Percentiles rank a stretch among this genome's conserved stretches.
These are phyloP conservation scores for Penicillium herquei DNA, from an alignment of 495 filamentous ascomycete species.

Conservation along the genomic window DNA sequence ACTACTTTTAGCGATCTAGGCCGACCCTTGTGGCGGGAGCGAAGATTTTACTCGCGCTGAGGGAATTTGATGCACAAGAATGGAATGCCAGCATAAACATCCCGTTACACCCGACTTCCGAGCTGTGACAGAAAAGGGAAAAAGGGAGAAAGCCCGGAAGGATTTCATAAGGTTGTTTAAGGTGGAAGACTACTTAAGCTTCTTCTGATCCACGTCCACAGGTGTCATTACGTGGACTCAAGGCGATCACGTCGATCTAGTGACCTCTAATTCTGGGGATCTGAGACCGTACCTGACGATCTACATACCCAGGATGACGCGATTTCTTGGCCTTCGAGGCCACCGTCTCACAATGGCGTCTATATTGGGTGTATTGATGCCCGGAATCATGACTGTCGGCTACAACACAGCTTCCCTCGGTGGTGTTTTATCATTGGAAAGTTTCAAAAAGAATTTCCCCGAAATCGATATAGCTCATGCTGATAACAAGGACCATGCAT, in stretches of 20 bases:
- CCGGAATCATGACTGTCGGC: constrained; percentile 21
- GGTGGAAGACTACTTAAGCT: not conserved
- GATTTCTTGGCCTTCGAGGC: constrained; percentile 28
- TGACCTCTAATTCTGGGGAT: constrained; percentile 7
- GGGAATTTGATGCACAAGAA: constrained; percentile 9
- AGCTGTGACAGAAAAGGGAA: not conserved
- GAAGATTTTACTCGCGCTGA: not conserved
- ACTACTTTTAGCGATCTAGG: not conserved
- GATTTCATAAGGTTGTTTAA: not conserved
- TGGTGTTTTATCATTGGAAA: constrained; percentile 18
- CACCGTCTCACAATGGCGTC: constrained; percentile 24
- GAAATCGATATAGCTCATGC: constrained; percentile 19
- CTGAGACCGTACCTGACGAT: not conserved
- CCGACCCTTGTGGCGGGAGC: constrained; percentile 3
- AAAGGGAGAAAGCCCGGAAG: not conserved
- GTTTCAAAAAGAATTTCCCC: constrained; percentile 22
- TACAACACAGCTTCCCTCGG: constrained; percentile 25
- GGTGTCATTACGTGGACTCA: constrained; percentile 4
- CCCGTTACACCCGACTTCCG: constrained; percentile 1
- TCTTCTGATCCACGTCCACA: constrained; percentile 5
- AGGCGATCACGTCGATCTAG: constrained; percentile 18
- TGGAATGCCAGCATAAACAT: constrained; percentile 4
- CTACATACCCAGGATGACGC: constrained; percentile 12
- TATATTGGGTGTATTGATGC: constrained; percentile 28
- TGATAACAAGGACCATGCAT: constrained; percentile 10